Conservation (phyloP, 345 rosid genomes). For the Raphanus sativus region DNA sequence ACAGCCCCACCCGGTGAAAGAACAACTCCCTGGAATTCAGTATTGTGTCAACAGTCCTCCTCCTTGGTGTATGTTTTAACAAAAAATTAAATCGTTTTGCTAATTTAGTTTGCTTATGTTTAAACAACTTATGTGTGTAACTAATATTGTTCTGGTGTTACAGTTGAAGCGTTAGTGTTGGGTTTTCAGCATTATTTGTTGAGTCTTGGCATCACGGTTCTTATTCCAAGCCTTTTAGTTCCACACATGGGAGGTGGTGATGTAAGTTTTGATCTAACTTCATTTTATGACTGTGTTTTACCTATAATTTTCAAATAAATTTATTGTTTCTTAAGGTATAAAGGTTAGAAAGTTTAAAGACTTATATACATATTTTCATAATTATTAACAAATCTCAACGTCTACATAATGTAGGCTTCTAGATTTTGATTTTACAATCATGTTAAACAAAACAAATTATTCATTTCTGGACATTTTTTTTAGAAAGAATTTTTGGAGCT, state of each 20-base stretch:
- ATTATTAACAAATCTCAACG: neutral
- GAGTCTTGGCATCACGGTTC: conserved; percentile 60
- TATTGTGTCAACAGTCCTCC: conserved; percentile 74
- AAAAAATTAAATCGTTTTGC: neutral
- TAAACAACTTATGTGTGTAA: neutral
- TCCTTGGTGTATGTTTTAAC: conserved; percentile 56
- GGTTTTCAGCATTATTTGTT: conserved; percentile 70
- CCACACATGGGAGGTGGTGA: conserved; percentile 77
- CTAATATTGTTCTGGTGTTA: conserved; percentile 11
- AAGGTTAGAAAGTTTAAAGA: neutral
- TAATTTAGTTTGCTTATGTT: neutral
- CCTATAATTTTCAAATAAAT: neutral
- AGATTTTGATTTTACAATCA: neutral
- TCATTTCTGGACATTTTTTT: neutral
- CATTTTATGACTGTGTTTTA: neutral
- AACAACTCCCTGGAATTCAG: conserved; percentile 59
- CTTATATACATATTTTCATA: neutral
- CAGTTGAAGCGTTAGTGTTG: conserved; percentile 63
- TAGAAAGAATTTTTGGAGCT: neutral
- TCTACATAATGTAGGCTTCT: neutral
- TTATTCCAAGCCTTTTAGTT: conserved; percentile 62
- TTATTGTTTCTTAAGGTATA: no score
- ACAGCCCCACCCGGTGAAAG: conserved; percentile 65
- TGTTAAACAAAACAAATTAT: neutral
- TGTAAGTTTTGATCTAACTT: conserved; percentile 41